Evolutionary conservation across 345 rosid species (phyloP).

Genomic region (Reutealis trisperma): DNA sequence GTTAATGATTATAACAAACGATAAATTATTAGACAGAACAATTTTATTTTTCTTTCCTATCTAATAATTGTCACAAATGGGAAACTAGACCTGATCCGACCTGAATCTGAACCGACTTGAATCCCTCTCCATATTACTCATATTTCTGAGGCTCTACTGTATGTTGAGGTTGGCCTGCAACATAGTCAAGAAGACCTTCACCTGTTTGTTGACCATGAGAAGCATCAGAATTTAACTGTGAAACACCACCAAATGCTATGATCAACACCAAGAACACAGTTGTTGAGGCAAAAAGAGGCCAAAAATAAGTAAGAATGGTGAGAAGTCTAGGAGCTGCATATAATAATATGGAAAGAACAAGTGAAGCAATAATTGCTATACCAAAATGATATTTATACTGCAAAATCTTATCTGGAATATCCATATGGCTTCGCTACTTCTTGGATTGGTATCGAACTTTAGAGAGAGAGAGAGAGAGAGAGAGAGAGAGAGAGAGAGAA

Average conservation of each 20-base stretch:
- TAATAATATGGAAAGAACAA: constrained; percentile 35
- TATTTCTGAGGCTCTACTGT: constrained; percentile 12
- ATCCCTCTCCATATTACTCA: neutral
- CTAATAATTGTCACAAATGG: no score
- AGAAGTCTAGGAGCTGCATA: constrained; percentile 61
- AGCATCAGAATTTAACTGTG: constrained; percentile 41
- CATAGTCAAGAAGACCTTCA: constrained; percentile 64
- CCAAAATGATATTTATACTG: constrained; percentile 56
- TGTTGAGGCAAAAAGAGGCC: constrained; percentile 93
- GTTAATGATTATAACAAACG: no score
- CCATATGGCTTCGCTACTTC: constrained; percentile 29
- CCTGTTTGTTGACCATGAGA: constrained; percentile 45
- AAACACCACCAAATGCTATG: constrained; percentile 61
- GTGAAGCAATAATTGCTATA: constrained; percentile 32
- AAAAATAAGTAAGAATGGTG: constrained; percentile 59
- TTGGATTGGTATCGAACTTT: no score
- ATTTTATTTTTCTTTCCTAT: no score
- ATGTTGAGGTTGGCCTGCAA: constrained; percentile 47
- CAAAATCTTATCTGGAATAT: constrained; percentile 49
- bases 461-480: no score
- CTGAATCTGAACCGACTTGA: no score
- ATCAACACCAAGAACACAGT: constrained; percentile 57
- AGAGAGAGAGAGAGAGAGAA: no score
- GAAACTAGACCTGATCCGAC: no score
- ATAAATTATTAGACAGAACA: no score